These are phyloP conservation scores for Zelonia costaricensis DNA, from an alignment of 208 protist species.

Conservation along the genomic window DNA sequence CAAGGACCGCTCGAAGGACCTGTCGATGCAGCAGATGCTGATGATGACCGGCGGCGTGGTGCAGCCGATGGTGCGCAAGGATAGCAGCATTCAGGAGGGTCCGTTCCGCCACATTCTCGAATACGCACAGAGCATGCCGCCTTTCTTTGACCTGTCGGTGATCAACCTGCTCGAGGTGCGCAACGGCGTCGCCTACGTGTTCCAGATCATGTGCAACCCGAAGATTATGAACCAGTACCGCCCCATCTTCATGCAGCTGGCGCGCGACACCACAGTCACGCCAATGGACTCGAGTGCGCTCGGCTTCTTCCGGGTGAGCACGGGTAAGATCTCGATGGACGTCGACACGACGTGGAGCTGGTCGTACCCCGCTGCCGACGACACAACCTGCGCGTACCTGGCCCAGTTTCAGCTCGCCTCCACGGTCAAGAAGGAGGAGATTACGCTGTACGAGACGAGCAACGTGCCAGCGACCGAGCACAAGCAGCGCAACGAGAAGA, in stretches of 20 bases:
- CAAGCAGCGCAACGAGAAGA: constrained; percentile 49
- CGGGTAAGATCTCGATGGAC: constrained; percentile 40
- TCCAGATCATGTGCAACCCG: constrained; percentile 83
- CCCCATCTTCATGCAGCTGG: constrained; percentile 65
- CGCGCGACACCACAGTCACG: constrained; percentile 41
- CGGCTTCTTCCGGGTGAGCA: constrained; percentile 54
- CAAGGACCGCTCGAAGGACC: constrained; percentile 72
- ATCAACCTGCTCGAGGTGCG: constrained; percentile 75
- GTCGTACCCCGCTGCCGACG: constrained; percentile 25
- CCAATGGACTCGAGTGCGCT: constrained; percentile 42
- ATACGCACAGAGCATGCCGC: constrained; percentile 67
- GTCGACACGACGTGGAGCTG: constrained; percentile 68
- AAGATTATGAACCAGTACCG: constrained; percentile 60
- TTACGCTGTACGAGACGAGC: constrained; percentile 43
- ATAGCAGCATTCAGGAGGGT: constrained; percentile 40
- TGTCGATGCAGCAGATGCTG: constrained; percentile 77
- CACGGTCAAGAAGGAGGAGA: constrained; percentile 61
- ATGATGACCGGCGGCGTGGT: constrained; percentile 79
- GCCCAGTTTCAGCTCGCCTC: constrained; percentile 48
- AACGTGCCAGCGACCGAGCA: constrained; percentile 34
- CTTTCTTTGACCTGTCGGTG: constrained; percentile 69
- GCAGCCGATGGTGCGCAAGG: constrained; percentile 61
- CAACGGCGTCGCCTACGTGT: constrained; percentile 71
- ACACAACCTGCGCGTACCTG: constrained; percentile 11
- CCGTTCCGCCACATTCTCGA: constrained; percentile 68